These are phyloP conservation scores for Powellomyces hirtus DNA, from an alignment of 192 early-diverging fungal genomes.

Conservation along the genomic window DNA sequence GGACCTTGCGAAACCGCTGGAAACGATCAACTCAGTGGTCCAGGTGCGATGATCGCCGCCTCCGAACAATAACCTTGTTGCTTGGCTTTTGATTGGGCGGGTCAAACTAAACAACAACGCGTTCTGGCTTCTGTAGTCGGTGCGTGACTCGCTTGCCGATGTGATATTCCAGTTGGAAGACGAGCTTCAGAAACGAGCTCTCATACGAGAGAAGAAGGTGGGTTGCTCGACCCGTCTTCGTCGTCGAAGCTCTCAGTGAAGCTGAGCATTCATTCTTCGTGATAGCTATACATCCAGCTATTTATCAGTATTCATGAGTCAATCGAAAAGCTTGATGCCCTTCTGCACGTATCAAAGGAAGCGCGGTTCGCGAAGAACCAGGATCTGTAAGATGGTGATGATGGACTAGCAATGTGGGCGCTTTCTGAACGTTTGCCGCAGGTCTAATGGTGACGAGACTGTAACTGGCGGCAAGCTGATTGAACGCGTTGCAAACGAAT, in stretches of 20 bases:
- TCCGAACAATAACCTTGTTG: not conserved
- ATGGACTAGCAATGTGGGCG: too few species aligned
- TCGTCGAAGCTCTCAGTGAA: conserved; percentile 3
- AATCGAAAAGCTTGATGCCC: conserved; percentile 68
- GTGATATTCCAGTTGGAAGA: conserved; percentile 56
- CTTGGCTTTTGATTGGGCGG: not conserved
- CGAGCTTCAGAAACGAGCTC: conserved; percentile 58
- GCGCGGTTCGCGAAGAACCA: not conserved
- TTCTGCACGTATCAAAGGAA: conserved; percentile 56
- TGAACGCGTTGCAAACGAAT: conserved; percentile 82
- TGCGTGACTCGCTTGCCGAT: conserved; percentile 45
- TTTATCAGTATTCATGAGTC: conserved; percentile 75
- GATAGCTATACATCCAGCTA: conserved; percentile 61
- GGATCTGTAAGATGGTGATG: not conserved
- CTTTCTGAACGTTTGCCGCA: too few species aligned
- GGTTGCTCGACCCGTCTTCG: not conserved
- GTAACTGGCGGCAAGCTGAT: conserved; percentile 62
- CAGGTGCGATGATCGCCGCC: conserved; percentile 52
- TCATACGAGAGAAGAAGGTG: conserved; percentile 72
- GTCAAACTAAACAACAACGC: too few species aligned
- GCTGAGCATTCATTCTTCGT: not conserved
- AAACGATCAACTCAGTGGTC: conserved; percentile 60
- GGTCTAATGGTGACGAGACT: too few species aligned
- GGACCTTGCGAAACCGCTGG: conserved; percentile 57
- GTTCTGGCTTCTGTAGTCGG: too few species aligned